phyloP scores from a whole-genome alignment of 345 rosid species.

The Streptanthus diversifolius region DNA sequence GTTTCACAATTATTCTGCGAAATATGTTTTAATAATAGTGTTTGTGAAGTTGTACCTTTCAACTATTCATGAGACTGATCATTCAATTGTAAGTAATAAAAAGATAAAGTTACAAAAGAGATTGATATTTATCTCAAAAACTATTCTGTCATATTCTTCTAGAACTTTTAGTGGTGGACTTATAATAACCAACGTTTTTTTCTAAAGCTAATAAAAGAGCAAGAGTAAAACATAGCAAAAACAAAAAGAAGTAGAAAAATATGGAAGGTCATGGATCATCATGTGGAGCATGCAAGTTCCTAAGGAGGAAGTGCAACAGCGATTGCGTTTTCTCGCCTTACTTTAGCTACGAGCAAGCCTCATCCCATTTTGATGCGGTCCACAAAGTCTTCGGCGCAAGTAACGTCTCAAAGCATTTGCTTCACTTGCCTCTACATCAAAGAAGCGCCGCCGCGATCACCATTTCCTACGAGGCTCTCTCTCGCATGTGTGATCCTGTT shows the following conservation, averaged over 20 bases:
- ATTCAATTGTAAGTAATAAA: not conserved
- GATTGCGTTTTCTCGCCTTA: constrained; percentile 55
- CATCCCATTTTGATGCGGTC: constrained; percentile 50
- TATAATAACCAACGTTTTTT: constrained; percentile 22
- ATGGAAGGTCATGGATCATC: constrained; percentile 43
- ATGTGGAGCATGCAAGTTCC: constrained; percentile 67
- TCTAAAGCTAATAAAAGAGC: constrained; percentile 13
- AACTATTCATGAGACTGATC: constrained; percentile 5
- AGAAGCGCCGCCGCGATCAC: constrained; percentile 53
- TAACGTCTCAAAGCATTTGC: constrained; percentile 52
- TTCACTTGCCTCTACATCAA: constrained; percentile 46
- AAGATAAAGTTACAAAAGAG: not conserved
- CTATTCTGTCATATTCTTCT: constrained; percentile 4
- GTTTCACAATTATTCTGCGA: not conserved
- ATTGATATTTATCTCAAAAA: constrained; percentile 25
- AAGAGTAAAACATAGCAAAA: constrained; percentile 9
- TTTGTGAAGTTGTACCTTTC: not conserved
- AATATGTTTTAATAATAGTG: not conserved
- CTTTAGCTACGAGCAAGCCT: constrained; percentile 57
- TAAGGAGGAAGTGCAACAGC: constrained; percentile 48
- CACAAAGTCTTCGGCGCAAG: constrained; percentile 69
- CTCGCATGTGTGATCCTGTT: constrained; percentile 52
- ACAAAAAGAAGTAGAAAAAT: not conserved
- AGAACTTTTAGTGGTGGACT: constrained; percentile 20
- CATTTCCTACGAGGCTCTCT: constrained; percentile 58